phyloP scores from a whole-genome alignment of 306 rosid species.

The Myrica gale region DNA sequence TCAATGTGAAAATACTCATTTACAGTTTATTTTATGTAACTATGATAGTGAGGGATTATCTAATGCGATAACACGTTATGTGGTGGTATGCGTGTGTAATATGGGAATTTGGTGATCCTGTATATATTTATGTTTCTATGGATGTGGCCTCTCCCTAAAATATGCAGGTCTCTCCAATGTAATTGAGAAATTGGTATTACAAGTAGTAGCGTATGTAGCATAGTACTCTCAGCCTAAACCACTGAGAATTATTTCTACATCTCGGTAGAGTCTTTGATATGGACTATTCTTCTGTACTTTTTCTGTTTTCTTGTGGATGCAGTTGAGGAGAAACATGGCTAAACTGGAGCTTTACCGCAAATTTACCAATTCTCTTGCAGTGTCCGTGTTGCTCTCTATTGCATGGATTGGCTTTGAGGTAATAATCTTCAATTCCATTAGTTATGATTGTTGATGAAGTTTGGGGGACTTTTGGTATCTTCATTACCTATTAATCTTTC shows the following conservation, averaged over 20 bases:
- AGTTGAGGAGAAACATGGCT: constrained; percentile 81
- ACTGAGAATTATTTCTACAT: background rate
- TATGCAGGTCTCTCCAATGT: background rate
- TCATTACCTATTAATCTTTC: constrained; percentile 6
- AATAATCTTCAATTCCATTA: constrained; percentile 15
- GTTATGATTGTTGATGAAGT: constrained; percentile 14
- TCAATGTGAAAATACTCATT: background rate
- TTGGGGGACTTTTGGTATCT: background rate
- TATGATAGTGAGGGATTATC: background rate
- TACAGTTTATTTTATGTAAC: background rate
- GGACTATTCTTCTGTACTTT: constrained; percentile 16
- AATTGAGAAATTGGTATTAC: background rate
- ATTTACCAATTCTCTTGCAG: constrained; percentile 85
- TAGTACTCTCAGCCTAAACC: background rate
- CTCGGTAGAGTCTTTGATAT: background rate
- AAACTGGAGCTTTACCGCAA: constrained; percentile 88
- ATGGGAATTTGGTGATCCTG: background rate
- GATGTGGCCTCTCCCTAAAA: background rate
- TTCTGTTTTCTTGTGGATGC: constrained; percentile 31
- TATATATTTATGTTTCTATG: background rate
- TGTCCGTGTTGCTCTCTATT: constrained; percentile 76
- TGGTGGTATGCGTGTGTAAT: background rate
- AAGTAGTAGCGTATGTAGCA: background rate
- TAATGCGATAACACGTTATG: too few species aligned
- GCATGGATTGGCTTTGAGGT: constrained; percentile 99